Base-by-base conservation (phyloP, 192 early-diverging fungal species). In the Linnemannia hyalina region DNA sequence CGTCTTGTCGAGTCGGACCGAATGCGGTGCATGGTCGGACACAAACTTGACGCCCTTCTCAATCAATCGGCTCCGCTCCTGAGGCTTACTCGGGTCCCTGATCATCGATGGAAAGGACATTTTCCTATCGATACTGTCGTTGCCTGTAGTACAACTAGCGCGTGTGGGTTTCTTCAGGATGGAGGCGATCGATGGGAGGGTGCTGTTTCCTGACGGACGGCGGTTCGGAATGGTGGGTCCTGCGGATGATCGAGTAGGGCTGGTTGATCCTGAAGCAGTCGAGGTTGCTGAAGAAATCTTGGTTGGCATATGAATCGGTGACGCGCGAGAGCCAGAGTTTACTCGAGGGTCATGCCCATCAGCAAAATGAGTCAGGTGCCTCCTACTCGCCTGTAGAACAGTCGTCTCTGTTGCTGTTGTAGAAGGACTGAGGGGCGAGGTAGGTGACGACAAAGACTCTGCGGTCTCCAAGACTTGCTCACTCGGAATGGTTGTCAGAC, bases 11-110 rank as follows among this genome's bases (percentile, higher is more conserved):
- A 65, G 26, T 65, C 60, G 60, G 29, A 65, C 29, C 60, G 60
- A 26, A 32, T 11, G 60, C 32, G 60, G 60, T 4, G 60, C 60
- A 32, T 65, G 26, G 26, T 32, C 29, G 3, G 60, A 29, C 10
- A 65, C 60, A 65, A 65, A 65, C 60, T 65, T 65, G 26, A 65
- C 29, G 11, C 60, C 60, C 29, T 65, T 65, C 6, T 65, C 60
- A 29, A 65, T 3, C 60, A 65, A 13, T 29, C 60, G 60, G 26
- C 60, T 65, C 9, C 29, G n/a, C 13, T 10, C 8, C 9, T 65
- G 29, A 4, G 29, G 29, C 11, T 13, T 13, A 2, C 29, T 23
- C 1, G 60, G 29, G 11, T 65, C 60, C 8, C 29, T 26, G 29
- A 65, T 13, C 60, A 65, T 10, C 7, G 60, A 11, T 65, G 60